These are phyloP conservation scores for Alternaria sp. DNA, from an alignment of 2,329 filamentous ascomycete genomes.

Conservation along the genomic window DNA sequence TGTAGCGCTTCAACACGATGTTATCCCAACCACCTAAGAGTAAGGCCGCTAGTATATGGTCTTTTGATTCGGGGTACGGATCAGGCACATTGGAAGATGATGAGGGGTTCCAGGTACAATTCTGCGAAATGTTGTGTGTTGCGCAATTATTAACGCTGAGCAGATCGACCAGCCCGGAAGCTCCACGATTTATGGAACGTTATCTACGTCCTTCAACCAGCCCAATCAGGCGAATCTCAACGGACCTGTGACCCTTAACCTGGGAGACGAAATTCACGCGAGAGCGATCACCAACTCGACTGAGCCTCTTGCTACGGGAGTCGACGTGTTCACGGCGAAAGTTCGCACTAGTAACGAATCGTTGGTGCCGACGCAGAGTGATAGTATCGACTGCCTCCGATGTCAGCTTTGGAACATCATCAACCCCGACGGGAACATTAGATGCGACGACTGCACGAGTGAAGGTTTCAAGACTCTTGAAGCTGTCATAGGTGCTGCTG, in stretches of 20 bases:
- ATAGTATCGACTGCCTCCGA: slow-evolving; percentile 20
- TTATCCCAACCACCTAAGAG: slow-evolving; percentile 29
- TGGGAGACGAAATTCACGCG: slow-evolving; percentile 15
- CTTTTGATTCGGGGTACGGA: slow-evolving; percentile 44
- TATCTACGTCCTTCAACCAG: not conserved
- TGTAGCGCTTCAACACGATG: slow-evolving; percentile 22
- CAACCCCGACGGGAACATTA: slow-evolving; percentile 25
- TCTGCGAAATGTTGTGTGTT: not conserved
- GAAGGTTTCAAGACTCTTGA: slow-evolving; percentile 2
- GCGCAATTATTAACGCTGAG: slow-evolving; percentile 5
- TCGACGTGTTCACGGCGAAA: slow-evolving; percentile 31
- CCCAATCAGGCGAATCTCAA: slow-evolving; percentile 5
- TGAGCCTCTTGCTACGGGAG: slow-evolving; percentile 24
- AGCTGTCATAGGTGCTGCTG: not conserved
- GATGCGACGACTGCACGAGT: slow-evolving; percentile 29
- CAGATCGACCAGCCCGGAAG: slow-evolving; percentile 15
- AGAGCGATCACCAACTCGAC: slow-evolving; percentile 13
- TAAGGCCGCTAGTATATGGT: slow-evolving; percentile 38
- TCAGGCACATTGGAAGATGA: slow-evolving; percentile 27
- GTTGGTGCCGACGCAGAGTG: slow-evolving; percentile 9
- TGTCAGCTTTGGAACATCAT: slow-evolving; percentile 35
- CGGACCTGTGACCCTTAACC: slow-evolving; percentile 14
- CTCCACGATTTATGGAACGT: not conserved
- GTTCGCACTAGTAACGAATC: slow-evolving; percentile 13
- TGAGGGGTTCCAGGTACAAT: slow-evolving; percentile 9